Conservation (phyloP, 306 rosid genomes). For the Mimosa pudica region DNA sequence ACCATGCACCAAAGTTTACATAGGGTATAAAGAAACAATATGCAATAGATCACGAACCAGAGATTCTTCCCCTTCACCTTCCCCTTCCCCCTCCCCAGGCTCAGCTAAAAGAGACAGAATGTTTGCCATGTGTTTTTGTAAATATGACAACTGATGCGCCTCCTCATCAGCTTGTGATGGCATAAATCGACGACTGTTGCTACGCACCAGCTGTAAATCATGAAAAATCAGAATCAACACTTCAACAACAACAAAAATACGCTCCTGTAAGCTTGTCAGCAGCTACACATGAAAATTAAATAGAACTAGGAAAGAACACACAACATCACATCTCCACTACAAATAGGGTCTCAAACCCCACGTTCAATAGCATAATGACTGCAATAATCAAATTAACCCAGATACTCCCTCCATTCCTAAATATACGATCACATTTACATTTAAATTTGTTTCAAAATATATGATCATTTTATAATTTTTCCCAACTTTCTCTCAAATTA, state of each 20-base stretch:
- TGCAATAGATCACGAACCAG: slow-evolving; percentile 70
- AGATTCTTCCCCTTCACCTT: slow-evolving; percentile 87
- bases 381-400: background rate
- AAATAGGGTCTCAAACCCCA: background rate
- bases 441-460: too few relatives aligned
- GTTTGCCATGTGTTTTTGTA: slow-evolving; percentile 92
- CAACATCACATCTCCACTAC: background rate
- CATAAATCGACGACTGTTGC: slow-evolving; percentile 87
- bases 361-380: background rate
- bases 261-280: slow-evolving; percentile 22
- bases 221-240: slow-evolving; percentile 31
- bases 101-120: slow-evolving; percentile 89
- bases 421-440: too few relatives aligned
- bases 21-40: slow-evolving; percentile 5
- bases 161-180: slow-evolving; percentile 97
- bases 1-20: background rate
- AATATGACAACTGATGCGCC: slow-evolving; percentile 92
- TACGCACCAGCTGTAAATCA: slow-evolving; percentile 88
- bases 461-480: too few relatives aligned
- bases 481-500: too few relatives aligned
- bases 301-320: background rate
- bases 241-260: slow-evolving; percentile 16
- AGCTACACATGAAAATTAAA: slow-evolving; percentile 13
- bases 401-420: too few relatives aligned
- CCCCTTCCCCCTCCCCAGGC: slow-evolving; percentile 90